Evolutionary conservation across 78 protist genomes (phyloP).

Genomic region (Tieghemostelium lacteum): DNA sequence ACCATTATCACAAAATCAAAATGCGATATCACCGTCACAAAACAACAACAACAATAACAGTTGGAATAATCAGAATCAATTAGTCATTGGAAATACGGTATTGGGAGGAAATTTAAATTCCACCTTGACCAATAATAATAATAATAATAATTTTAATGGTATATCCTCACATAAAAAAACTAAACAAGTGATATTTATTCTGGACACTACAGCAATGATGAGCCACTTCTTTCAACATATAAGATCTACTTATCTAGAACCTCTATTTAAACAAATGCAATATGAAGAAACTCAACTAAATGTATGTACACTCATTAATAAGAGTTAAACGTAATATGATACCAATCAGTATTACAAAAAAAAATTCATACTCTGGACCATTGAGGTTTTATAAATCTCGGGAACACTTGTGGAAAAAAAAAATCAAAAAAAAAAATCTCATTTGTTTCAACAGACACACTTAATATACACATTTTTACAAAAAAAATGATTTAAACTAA

Average conservation of each 20-base stretch:
- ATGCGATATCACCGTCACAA: too few relatives aligned
- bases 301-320: too few relatives aligned
- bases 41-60: too few relatives aligned
- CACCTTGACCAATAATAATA: too few relatives aligned
- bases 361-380: not conserved
- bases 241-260: constrained; percentile 38
- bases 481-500: not conserved
- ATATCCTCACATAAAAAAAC: constrained; percentile 7
- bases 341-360: too few relatives aligned
- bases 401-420: not conserved
- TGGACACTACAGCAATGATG: constrained; percentile 71
- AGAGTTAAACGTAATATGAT: too few relatives aligned
- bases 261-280: constrained; percentile 6
- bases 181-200: constrained; percentile 55
- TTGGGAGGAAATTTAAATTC: too few relatives aligned
- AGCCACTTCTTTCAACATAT: not conserved
- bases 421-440: not conserved
- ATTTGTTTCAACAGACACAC: not conserved
- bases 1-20: too few relatives aligned
- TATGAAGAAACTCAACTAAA: not conserved
- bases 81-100: too few relatives aligned
- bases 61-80: too few relatives aligned
- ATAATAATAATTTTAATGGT: too few relatives aligned
- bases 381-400: not conserved
- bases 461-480: not conserved